Percentiles rank a stretch among this genome's conserved stretches.
These are phyloP conservation scores for Aquilaria malaccensis DNA, from an alignment of 345 rosid species.

Conservation along the genomic window DNA sequence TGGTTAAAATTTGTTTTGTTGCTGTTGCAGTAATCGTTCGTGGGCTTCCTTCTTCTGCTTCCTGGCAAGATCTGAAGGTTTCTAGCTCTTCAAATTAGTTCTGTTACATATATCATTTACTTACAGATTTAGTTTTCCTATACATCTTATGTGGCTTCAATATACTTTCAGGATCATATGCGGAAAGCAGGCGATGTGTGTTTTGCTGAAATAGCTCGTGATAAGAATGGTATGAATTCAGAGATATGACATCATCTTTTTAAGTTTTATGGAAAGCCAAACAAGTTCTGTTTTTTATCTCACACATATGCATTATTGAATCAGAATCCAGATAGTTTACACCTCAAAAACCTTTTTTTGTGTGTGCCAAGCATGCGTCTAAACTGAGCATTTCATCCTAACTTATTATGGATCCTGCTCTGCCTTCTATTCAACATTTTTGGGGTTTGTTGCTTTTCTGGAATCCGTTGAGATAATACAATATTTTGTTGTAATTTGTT, in stretches of 20 bases:
- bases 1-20: conserved; percentile 4
- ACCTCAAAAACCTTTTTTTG: not conserved
- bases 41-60: conserved; percentile 89
- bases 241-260: not conserved
- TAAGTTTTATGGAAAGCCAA: not conserved
- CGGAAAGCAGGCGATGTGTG: conserved; percentile 95
- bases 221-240: conserved; percentile 57
- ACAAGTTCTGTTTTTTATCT: conserved; percentile 2
- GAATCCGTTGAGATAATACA: too few relatives aligned
- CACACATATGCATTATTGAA: not conserved
- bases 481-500: too few relatives aligned
- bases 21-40: conserved; percentile 67
- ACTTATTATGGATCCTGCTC: not conserved
- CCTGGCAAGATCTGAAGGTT: conserved; percentile 99
- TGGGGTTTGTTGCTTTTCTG: too few relatives aligned
- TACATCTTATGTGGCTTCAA: conserved; percentile 10
- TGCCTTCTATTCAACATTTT: not conserved
- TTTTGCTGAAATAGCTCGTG: conserved; percentile 89
- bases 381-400: too few relatives aligned
- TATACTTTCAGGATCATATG: conserved; percentile 79
- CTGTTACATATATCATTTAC: not conserved
- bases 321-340: not conserved
- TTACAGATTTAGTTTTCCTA: not conserved
- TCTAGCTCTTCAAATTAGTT: conserved; percentile 1
- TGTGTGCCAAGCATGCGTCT: too few relatives aligned